A percentile compares a stretch with the other conserved stretches of the same genome.
phyloP scores from a whole-genome alignment of 441 rosid genomes.

The Arabidopsis hybrid region DNA sequence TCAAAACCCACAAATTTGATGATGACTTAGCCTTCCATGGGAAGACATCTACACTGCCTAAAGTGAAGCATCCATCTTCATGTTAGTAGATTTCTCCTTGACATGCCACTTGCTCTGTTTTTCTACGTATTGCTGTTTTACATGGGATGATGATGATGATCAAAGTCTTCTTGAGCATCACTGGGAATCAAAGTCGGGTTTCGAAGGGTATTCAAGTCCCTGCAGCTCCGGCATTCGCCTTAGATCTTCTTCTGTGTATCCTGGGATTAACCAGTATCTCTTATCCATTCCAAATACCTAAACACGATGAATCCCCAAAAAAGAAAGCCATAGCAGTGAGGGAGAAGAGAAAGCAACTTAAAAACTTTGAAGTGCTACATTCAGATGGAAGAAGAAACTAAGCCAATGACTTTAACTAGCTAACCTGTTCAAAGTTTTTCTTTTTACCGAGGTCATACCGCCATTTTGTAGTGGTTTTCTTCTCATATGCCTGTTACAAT shows the following conservation, averaged over 20 bases:
- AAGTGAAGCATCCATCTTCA: conserved; percentile 31
- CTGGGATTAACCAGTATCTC: conserved; percentile 82
- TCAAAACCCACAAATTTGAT: conserved; percentile 17
- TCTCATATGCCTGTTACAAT: conserved; percentile 77
- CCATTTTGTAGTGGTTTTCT: conserved; percentile 76
- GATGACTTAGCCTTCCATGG: background rate
- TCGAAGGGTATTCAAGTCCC: conserved; percentile 68
- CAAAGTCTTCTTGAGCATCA: conserved; percentile 11
- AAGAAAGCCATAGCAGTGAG: background rate
- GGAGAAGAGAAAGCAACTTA: background rate
- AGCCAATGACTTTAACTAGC: background rate
- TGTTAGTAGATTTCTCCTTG: conserved; percentile 33
- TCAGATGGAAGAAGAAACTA: conserved; percentile 15
- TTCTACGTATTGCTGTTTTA: conserved; percentile 37
- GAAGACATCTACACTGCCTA: conserved; percentile 17
- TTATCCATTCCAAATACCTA: conserved; percentile 87
- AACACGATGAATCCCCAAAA: background rate
- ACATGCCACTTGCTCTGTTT: conserved; percentile 15
- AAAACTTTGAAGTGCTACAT: background rate
- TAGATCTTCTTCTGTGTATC: conserved; percentile 72
- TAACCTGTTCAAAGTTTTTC: conserved; percentile 88
- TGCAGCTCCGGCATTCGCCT: conserved; percentile 61
- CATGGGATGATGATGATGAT: conserved; percentile 22
- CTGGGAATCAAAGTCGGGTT: conserved; percentile 54
- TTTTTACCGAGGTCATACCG: conserved; percentile 84